Percentiles rank a stretch among this genome's conserved stretches.
Evolutionary conservation across 495 filamentous ascomycete genomes (phyloP).

Genomic region (Aspergillus baeticus): DNA sequence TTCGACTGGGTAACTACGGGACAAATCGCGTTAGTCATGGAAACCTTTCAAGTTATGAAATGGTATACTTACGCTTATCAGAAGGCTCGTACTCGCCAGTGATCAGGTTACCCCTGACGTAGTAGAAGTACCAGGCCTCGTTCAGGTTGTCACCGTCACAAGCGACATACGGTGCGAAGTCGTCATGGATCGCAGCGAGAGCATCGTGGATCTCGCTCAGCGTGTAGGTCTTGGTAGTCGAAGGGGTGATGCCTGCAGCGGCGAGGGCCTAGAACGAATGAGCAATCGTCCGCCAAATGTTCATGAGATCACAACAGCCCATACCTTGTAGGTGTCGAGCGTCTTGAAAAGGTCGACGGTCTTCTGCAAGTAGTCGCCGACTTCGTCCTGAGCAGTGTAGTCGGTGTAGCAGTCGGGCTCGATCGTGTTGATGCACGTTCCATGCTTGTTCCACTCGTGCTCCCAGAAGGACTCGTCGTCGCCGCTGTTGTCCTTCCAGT

Average conservation of each 20-base stretch:
- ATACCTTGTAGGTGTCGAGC: constrained; percentile 58
- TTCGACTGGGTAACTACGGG: constrained; percentile 48
- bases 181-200: constrained; percentile 54
- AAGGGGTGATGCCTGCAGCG: constrained; percentile 64
- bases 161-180: constrained; percentile 59
- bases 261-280: constrained; percentile 47
- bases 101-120: constrained; percentile 69
- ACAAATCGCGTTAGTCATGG: neutral
- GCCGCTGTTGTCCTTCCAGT: constrained; percentile 52
- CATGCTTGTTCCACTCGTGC: constrained; percentile 82
- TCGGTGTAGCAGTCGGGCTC: constrained; percentile 68
- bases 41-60: neutral
- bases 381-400: constrained; percentile 60
- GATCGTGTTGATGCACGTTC: constrained; percentile 60
- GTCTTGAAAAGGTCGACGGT: constrained; percentile 59
- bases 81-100: constrained; percentile 64
- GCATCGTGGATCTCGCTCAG: constrained; percentile 58
- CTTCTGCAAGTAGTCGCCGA: constrained; percentile 57
- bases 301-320: neutral
- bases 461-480: constrained; percentile 68
- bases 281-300: neutral
- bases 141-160: constrained; percentile 60
- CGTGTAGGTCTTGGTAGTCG: constrained; percentile 58
- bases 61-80: constrained; percentile 42
- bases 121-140: constrained; percentile 76